These are phyloP conservation scores for Mycena belliarum DNA, from an alignment of 768 basidiomycete genomes.

Conservation along the genomic window DNA sequence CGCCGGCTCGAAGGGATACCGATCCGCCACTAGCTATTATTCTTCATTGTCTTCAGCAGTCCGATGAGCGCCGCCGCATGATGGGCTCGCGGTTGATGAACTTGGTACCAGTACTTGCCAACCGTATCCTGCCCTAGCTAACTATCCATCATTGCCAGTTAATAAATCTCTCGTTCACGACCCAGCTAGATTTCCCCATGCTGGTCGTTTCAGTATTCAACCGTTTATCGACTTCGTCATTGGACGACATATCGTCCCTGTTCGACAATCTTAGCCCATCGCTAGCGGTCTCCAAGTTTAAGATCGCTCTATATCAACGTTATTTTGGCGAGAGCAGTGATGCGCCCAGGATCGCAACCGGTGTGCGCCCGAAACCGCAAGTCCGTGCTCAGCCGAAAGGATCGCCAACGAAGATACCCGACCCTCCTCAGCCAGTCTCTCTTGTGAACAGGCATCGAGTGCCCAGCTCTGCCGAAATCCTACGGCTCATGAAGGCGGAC, in stretches of 20 bases:
- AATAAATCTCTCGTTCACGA: conserved; percentile 40
- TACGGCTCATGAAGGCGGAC: conserved; percentile 24
- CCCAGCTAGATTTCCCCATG: conserved; percentile 36
- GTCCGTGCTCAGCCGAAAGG: conserved; percentile 35
- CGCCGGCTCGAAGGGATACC: conserved; percentile 56
- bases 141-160: conserved; percentile 31
- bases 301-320: conserved; percentile 41
- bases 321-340: conserved; percentile 31
- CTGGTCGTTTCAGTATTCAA: conserved; percentile 38
- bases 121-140: neutral
- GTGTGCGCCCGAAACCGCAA: conserved; percentile 24
- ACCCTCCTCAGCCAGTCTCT: conserved; percentile 26
- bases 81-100: conserved; percentile 21
- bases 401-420: conserved; percentile 21
- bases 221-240: conserved; percentile 32
- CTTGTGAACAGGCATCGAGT: conserved; percentile 29
- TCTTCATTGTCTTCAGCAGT: conserved; percentile 4
- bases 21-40: conserved; percentile 49
- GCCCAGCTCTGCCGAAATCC: conserved; percentile 28
- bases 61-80: conserved; percentile 19
- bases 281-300: conserved; percentile 37
- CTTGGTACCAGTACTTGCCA: conserved; percentile 9
- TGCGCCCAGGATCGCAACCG: conserved; percentile 15
- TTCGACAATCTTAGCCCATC: conserved; percentile 37
- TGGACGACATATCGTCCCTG: conserved; percentile 30